Conservation (phyloP, 768 basidiomycete genomes). For the Dioszegia crocea region DNA sequence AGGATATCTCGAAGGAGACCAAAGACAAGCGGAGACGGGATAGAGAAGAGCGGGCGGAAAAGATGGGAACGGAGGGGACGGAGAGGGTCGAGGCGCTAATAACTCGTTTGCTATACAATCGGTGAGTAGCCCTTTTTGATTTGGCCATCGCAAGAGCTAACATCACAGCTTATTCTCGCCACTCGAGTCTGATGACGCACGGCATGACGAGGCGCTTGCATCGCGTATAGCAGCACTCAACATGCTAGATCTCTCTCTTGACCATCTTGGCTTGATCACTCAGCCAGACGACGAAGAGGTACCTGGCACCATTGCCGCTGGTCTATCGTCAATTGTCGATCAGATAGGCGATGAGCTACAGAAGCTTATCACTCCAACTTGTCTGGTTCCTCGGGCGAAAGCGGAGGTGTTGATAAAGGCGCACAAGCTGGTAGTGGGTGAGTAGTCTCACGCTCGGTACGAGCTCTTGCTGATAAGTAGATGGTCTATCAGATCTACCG, state of each 20-base stretch:
- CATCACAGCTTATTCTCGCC: conserved; percentile 68
- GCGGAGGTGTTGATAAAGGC: conserved; percentile 72
- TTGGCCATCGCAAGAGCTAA: background rate
- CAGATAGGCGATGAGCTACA: conserved; percentile 68
- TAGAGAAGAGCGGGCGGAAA: conserved; percentile 48
- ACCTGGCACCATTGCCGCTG: conserved; percentile 31
- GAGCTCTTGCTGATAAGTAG: conserved; percentile 6
- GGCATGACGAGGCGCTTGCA: conserved; percentile 84
- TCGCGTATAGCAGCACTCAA: conserved; percentile 87
- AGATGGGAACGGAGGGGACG: conserved; percentile 58
- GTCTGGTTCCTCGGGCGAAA: conserved; percentile 70
- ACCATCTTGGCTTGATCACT: conserved; percentile 83
- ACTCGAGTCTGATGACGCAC: conserved; percentile 67
- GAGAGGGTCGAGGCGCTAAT: conserved; percentile 71
- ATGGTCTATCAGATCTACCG: conserved; percentile 55
- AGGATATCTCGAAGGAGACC: conserved; percentile 48
- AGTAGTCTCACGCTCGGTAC: conserved; percentile 32
- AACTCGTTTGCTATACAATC: conserved; percentile 75
- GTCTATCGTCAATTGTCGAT: conserved; percentile 62
- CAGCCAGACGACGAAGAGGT: conserved; percentile 53
- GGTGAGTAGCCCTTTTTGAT: conserved; percentile 53
- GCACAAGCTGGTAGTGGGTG: conserved; percentile 82
- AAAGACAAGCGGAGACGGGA: conserved; percentile 39
- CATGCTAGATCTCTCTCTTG: conserved; percentile 78
- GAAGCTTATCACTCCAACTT: conserved; percentile 54